These are phyloP conservation scores for Skeletonema potamos DNA, from an alignment of 108 stramenopile genomes.

Conservation along the genomic window DNA sequence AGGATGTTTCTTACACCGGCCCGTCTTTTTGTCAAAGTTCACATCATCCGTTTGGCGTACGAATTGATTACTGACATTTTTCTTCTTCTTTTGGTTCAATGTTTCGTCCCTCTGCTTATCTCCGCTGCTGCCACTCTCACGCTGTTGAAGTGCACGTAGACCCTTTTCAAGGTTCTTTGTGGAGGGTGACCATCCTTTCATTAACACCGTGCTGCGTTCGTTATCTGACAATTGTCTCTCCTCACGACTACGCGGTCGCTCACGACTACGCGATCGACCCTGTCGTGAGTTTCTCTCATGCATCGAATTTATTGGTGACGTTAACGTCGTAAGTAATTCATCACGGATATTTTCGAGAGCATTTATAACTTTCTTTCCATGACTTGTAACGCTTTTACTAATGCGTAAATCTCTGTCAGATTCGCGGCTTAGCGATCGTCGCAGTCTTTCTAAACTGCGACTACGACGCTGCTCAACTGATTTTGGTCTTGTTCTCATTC, in stretches of 20 bases:
- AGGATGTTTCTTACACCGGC: constrained; percentile 9
- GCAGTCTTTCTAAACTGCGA: background rate
- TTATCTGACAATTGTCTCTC: background rate
- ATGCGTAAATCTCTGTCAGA: no score
- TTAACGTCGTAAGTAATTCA: no score
- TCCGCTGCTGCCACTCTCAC: background rate
- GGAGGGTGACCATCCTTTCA: no score
- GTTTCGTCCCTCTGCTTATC: background rate
- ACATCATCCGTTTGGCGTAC: background rate
- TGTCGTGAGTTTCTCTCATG: background rate
- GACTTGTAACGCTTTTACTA: no score
- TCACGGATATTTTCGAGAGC: no score
- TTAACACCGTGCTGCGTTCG: no score
- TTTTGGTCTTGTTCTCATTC: background rate
- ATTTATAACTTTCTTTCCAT: no score
- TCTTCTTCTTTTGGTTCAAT: background rate
- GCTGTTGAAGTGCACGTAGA: background rate
- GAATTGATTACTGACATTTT: background rate
- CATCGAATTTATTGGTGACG: no score
- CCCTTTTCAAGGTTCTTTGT: background rate
- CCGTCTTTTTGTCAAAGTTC: constrained; percentile 6
- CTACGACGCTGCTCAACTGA: background rate
- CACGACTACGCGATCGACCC: background rate
- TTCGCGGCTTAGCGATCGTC: background rate
- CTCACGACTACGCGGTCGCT: background rate